A percentile compares a stretch with the other conserved stretches of the same genome.
Evolutionary conservation across 441 rosid species (phyloP).

Genomic region (Hypseocharis bilobata): DNA sequence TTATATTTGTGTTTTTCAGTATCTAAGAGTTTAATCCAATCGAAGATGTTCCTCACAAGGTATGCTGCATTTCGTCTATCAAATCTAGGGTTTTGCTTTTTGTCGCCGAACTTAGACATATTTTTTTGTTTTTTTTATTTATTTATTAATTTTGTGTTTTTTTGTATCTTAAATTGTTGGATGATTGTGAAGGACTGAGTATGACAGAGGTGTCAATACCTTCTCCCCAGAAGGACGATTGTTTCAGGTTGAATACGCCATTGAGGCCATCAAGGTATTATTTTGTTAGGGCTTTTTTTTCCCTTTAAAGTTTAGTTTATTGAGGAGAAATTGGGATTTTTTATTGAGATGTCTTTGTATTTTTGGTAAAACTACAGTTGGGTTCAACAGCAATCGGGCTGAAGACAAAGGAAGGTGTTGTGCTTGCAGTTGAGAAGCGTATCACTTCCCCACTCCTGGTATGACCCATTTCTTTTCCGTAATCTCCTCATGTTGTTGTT

Average conservation of each 20-base stretch:
- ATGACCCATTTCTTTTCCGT: background rate
- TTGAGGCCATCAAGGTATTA: conserved; percentile 94
- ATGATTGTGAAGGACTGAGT: conserved; percentile 62
- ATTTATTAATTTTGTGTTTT: conserved; percentile 7
- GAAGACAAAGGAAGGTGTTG: conserved; percentile 92
- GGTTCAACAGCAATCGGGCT: conserved; percentile 96
- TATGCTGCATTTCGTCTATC: conserved; percentile 11
- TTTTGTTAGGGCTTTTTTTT: background rate
- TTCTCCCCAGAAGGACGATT: conserved; percentile 95
- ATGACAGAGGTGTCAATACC: conserved; percentile 96
- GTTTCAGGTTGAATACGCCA: conserved; percentile 95
- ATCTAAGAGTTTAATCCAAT: background rate
- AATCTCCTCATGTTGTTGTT: background rate
- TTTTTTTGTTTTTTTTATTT: background rate
- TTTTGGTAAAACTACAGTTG: conserved; percentile 39
- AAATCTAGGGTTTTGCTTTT: background rate
- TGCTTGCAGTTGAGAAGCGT: conserved; percentile 96
- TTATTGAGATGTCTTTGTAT: background rate
- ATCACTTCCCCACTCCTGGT: conserved; percentile 91
- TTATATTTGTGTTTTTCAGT: background rate
- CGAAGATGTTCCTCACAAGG: conserved; percentile 26
- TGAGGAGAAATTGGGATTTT: background rate
- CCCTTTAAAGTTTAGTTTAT: background rate
- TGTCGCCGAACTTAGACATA: background rate
- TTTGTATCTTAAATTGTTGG: background rate